Evolutionary conservation across 2,329 filamentous ascomycete species (phyloP).

Genomic region (Trichocomaceae sp.): DNA sequence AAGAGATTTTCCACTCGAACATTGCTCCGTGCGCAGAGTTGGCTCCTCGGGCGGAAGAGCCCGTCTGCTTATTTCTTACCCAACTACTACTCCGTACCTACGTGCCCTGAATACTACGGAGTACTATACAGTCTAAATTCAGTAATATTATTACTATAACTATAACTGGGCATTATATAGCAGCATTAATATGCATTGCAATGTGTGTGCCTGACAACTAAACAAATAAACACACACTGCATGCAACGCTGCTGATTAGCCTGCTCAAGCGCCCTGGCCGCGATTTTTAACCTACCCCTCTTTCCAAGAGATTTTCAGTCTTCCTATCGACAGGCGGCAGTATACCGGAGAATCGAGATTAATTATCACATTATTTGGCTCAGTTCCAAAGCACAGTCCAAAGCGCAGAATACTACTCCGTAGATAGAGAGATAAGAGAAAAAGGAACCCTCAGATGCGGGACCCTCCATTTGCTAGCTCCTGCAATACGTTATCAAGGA

Average conservation of each 20-base stretch:
- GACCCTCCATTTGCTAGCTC: neutral
- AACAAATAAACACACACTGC: neutral
- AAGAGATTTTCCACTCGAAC: neutral
- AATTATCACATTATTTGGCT: neutral
- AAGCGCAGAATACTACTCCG: too few relatives aligned
- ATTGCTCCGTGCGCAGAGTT: neutral
- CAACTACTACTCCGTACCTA: too few relatives aligned
- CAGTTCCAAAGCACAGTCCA: neutral
- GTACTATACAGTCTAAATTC: neutral
- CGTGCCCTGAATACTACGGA: too few relatives aligned
- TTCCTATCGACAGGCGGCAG: neutral
- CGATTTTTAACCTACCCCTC: slow-evolving; percentile 9
- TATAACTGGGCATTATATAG: neutral
- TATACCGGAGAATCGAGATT: neutral
- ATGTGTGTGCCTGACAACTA: neutral
- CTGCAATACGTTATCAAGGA: neutral
- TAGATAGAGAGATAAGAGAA: neutral
- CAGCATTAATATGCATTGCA: neutral
- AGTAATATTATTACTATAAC: neutral
- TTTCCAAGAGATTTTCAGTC: too few relatives aligned
- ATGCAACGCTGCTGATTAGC: neutral
- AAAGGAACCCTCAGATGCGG: too few relatives aligned
- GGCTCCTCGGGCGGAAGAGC: neutral
- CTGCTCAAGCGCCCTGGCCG: slow-evolving; percentile 10
- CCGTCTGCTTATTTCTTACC: neutral